phyloP scores from a whole-genome alignment of 352 stramenopile genomes.

The Pythium periplocum region DNA sequence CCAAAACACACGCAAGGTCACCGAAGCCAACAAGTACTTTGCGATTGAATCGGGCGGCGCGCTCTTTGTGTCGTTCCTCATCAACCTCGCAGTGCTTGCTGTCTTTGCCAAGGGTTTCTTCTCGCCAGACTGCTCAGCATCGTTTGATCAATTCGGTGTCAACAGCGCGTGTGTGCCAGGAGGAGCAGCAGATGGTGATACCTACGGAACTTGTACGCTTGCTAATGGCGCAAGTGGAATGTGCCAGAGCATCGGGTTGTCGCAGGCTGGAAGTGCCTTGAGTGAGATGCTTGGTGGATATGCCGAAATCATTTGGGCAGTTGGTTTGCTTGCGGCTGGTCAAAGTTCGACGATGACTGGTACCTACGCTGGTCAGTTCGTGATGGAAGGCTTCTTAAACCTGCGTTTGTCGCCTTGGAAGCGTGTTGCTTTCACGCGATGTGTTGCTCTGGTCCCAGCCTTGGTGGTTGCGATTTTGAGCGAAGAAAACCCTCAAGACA shows the following conservation, averaged over 20 bases:
- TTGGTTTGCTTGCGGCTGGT: conserved; percentile 92
- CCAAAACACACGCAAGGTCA: conserved; percentile 51
- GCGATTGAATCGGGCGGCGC: conserved; percentile 89
- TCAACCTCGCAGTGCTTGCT: conserved; percentile 91
- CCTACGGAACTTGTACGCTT: conserved; percentile 50
- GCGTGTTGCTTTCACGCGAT: conserved; percentile 79
- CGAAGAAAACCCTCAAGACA: conserved; percentile 69
- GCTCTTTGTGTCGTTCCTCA: conserved; percentile 92
- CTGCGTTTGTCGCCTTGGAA: conserved; percentile 84
- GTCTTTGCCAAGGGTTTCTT: conserved; percentile 95
- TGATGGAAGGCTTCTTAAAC: conserved; percentile 97
- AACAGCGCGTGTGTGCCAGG: conserved; percentile 73
- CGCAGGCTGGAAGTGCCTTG: conserved; percentile 75
- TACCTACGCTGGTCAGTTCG: conserved; percentile 95
- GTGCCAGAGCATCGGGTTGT: conserved; percentile 88
- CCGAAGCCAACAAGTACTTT: conserved; percentile 92
- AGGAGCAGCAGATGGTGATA: conserved; percentile 33
- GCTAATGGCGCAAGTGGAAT: conserved; percentile 49
- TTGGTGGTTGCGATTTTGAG: conserved; percentile 85
- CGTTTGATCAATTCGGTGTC: conserved; percentile 38
- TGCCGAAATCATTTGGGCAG: conserved; percentile 89
- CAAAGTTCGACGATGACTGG: conserved; percentile 96
- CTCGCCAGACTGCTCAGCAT: conserved; percentile 56
- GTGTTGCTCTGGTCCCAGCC: conserved; percentile 89
- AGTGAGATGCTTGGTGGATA: conserved; percentile 77